Evolutionary conservation across 345 rosid species (phyloP).

Genomic region (Leavenworthia alabamica): DNA sequence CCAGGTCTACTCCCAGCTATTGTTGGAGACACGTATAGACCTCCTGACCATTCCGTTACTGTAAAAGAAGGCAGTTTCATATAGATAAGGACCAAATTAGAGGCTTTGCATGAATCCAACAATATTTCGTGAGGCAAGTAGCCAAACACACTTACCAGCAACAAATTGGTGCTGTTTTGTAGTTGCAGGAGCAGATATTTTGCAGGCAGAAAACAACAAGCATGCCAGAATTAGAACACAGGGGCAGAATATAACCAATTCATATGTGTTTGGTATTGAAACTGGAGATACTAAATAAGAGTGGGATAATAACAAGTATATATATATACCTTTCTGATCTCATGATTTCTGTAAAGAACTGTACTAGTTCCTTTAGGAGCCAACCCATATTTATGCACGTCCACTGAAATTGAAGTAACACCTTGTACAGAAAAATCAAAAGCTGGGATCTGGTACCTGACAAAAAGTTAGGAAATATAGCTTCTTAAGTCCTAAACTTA

Average conservation of each 20-base stretch:
- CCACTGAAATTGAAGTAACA: conserved; percentile 83
- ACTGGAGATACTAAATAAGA: background rate
- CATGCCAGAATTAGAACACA: background rate
- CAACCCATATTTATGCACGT: conserved; percentile 92
- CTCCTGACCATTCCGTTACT: conserved; percentile 98
- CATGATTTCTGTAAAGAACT: conserved; percentile 89
- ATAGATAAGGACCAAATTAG: background rate
- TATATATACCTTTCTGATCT: conserved; percentile 86
- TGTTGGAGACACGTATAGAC: conserved; percentile 85
- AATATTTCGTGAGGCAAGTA: background rate
- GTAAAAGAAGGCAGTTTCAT: conserved; percentile 27
- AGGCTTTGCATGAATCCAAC: background rate
- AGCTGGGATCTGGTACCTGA: conserved; percentile 72
- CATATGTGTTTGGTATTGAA: conserved; percentile 2
- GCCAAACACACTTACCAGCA: conserved; percentile 55
- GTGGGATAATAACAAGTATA: background rate
- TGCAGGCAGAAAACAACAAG: conserved; percentile 21
- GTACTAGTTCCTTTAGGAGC: conserved; percentile 96
- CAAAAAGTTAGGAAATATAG: conserved; percentile 3
- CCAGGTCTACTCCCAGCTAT: conserved; percentile 97
- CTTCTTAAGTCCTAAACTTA: background rate
- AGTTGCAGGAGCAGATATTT: conserved; percentile 10
- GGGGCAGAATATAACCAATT: background rate
- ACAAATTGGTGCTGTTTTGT: conserved; percentile 88
- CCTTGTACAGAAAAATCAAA: conserved; percentile 87